Percentiles rank a stretch among this genome's conserved stretches.
Conservation (phyloP, 2,329 filamentous ascomycete genomes). For the Diaporthe destruens region DNA sequence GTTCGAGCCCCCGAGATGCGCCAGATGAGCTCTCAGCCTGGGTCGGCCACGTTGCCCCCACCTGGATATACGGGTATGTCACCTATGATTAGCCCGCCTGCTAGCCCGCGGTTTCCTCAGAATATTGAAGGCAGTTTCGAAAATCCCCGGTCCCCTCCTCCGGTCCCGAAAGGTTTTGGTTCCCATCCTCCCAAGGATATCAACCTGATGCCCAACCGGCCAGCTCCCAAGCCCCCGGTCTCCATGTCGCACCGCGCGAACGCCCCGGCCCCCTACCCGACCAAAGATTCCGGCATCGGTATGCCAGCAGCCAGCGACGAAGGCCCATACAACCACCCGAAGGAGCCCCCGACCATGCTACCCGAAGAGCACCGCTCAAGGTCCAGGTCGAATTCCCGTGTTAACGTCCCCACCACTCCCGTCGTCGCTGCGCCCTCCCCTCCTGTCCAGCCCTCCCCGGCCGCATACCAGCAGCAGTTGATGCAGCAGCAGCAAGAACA, state of each 20-base stretch:
- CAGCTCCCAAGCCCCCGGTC: conserved; percentile 88
- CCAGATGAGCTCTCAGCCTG: conserved; percentile 57
- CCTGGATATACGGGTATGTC: conserved; percentile 70
- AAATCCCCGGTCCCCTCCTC: conserved; percentile 93
- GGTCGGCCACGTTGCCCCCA: conserved; percentile 60
- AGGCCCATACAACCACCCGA: conserved; percentile 60
- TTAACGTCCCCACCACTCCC: conserved; percentile 58
- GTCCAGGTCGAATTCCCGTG: conserved; percentile 76
- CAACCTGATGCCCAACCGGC: conserved; percentile 81
- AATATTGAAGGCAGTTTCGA: conserved; percentile 96
- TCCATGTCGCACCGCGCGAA: conserved; percentile 66
- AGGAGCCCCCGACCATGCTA: conserved; percentile 70
- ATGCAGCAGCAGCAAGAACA: conserved; percentile 89
- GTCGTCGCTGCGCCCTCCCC: conserved; percentile 59
- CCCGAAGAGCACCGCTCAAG: conserved; percentile 76
- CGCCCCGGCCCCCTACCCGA: conserved; percentile 67
- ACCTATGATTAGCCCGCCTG: conserved; percentile 80
- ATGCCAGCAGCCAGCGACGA: conserved; percentile 72
- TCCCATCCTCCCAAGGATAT: conserved; percentile 64
- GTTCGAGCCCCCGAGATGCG: conserved; percentile 72
- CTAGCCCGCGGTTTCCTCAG: conserved; percentile 86
- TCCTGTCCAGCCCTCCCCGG: conserved; percentile 59
- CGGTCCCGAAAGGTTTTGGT: conserved; percentile 76
- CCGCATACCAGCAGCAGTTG: conserved; percentile 71
- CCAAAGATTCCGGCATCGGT: conserved; percentile 74